Base-by-base conservation (phyloP, 768 basidiomycete genomes). In the Neoboletus magnificus region DNA sequence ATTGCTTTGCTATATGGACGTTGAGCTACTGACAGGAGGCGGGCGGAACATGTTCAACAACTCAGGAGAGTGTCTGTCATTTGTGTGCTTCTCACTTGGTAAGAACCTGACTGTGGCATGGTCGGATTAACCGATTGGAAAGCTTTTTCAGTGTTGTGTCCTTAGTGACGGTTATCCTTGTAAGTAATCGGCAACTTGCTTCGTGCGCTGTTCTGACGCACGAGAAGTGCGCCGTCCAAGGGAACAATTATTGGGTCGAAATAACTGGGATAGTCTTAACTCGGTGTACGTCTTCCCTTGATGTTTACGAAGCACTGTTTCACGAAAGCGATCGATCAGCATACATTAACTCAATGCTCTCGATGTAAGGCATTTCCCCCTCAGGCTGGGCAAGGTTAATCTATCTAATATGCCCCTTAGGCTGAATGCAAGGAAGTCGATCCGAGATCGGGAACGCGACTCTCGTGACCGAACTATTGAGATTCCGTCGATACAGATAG, bases 401-500 rank as follows among this genome's bases (percentile, higher is more conserved):
- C 32, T 7, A 15, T 27, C 33, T 41, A n/a, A 33, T 5, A 7
- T 23, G 33, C n/a, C 33, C 20, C 48, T 56, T 35, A 58, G 48
- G 40, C 46, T 60, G 42, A 60, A 60, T 12, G 48, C 59, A n/a
- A 60, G 59, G 36, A 61, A 23, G 40, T 25, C 54, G 30, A 56
- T 62, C 44, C 25, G 48, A 25, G 59, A 62, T 56, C 36, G n/a
- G 33, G 48, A 55, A 18, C 54, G 56, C 32, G 49, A 58, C 44
- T 22, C 15, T 18, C 32, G 22, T 23, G 51, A 54, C 7, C 41
- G 13, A 50, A 60, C 48, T 15, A 57, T 57, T 18, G 46, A 51
- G 29, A 29, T 60, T 32, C 57, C 29, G 20, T 59, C 57, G 18
- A 48, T 59, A 40, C 29, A 46, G 0, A 46, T 30, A 32, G 35